Evolutionary conservation across 73 alveolate species (phyloP), one percentile per base, ranked within the genome.

Genomic region (Tetrahymena malaccensis): DNA sequence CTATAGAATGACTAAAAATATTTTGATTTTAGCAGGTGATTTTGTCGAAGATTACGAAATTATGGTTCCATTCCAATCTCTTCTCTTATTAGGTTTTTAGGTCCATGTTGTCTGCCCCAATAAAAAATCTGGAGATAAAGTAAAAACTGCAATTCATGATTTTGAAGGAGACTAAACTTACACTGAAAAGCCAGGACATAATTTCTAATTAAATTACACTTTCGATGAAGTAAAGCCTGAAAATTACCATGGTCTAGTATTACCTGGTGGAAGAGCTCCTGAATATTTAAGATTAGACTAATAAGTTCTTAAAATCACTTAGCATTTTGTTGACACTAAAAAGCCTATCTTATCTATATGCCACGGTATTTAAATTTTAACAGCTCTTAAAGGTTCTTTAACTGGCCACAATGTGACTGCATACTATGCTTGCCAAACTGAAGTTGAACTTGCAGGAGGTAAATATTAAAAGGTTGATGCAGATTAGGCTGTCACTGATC

Each of bases 261-360:
- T 98, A 43, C 99, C 99, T 93, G 99, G 99, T 43, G 99, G 99
- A 85, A 97, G 99, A 96, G 99, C 99, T 27, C 99, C 99, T 16
- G 99, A 98, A 96, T 98, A 98, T 96, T 95, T 98, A 83, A 96
- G 99, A 96, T 96, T 97, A 84, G 96, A 98, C 93, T 96, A 95
- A 35, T 95, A 97, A 56, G 99, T 98, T 22, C 55, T 98, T 93
- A 98, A 97, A 84, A 95, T 98, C 85, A 97, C 97, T 34, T 97
- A 98, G 33, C 98, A 97, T 93, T 98, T 98, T 94, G 93, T 96
- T 93, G 97, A 96, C 58, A 96, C 96, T 25, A 97, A 97, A 57
- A 98, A 98, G 96, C 99, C 99, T 25, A 95, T 98, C n/a, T 98
- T 98, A 89, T 98, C 99, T 34, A 97, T 98, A 35, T 98, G 99